Evolutionary conservation across 2,329 filamentous ascomycete genomes (phyloP).

Genomic region (Arthrobotrys iridis): DNA sequence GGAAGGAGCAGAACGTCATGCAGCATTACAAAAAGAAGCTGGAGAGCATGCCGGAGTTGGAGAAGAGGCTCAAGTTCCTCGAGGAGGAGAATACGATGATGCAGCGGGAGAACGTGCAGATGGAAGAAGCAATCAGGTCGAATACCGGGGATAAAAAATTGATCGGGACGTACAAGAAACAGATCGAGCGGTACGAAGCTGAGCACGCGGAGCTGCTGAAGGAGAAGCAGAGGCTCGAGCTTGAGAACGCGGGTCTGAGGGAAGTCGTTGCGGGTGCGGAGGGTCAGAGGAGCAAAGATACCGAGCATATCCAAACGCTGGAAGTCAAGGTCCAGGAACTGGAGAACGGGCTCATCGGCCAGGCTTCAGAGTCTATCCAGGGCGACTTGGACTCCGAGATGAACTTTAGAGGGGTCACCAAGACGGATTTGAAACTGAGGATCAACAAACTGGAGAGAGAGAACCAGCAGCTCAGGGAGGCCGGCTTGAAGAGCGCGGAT

Average conservation of each 20-base stretch:
- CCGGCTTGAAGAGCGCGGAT: conserved; percentile 55
- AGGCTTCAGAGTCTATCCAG: conserved; percentile 56
- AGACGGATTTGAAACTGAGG: conserved; percentile 58
- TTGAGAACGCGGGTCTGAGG: conserved; percentile 56
- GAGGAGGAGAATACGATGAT: conserved; percentile 56
- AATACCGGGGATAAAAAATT: conserved; percentile 58
- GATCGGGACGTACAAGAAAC: conserved; percentile 58
- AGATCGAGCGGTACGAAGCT: conserved; percentile 57
- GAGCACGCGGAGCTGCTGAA: conserved; percentile 57
- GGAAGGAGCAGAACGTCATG: conserved; percentile 58
- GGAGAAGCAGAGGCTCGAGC: conserved; percentile 56
- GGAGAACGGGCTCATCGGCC: conserved; percentile 58
- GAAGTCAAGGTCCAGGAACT: conserved; percentile 59
- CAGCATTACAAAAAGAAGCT: conserved; percentile 59
- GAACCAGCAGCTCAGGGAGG: conserved; percentile 57
- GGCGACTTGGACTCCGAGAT: conserved; percentile 59
- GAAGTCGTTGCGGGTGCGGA: conserved; percentile 58
- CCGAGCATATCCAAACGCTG: conserved; percentile 58
- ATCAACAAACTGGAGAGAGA: conserved; percentile 59
- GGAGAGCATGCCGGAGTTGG: conserved; percentile 58
- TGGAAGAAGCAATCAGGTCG: conserved; percentile 57
- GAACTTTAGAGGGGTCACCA: conserved; percentile 57
- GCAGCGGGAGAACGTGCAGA: conserved; percentile 49
- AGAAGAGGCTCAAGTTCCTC: conserved; percentile 57
- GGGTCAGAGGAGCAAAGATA: conserved; percentile 58